Evolutionary conservation across 1,284 basidiomycete species (phyloP).

Genomic region (Malassezia pachydermatis): DNA sequence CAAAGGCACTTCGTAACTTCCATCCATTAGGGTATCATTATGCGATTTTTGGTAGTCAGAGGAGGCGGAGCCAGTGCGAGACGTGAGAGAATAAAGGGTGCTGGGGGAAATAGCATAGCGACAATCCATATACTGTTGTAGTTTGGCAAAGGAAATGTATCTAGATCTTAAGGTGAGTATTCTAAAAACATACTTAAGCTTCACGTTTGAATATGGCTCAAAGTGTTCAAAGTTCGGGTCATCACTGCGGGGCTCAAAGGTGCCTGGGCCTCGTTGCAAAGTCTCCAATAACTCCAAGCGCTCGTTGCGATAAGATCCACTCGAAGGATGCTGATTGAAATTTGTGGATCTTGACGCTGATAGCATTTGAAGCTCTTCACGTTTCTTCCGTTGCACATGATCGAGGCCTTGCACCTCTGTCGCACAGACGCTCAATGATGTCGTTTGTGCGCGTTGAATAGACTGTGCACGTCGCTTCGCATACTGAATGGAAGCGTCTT

Average conservation of each 20-base stretch:
- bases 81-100: conserved; percentile 61
- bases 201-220: conserved; percentile 8
- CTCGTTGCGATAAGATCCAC: conserved; percentile 1
- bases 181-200: not conserved
- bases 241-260: conserved; percentile 5
- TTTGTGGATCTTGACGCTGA: not conserved
- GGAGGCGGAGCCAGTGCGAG: not conserved
- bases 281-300: conserved; percentile 12
- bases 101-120: conserved; percentile 80
- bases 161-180: conserved; percentile 64
- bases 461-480: conserved; percentile 3
- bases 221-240: conserved; percentile 7
- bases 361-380: not conserved
- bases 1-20: conserved; percentile 76
- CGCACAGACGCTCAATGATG: not conserved
- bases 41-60: conserved; percentile 8
- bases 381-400: not conserved
- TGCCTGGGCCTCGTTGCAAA: conserved; percentile 6
- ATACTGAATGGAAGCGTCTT: not conserved
- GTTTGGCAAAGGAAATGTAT: conserved; percentile 60
- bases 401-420: conserved; percentile 4
- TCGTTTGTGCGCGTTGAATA: conserved; percentile 1
- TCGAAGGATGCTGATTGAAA: not conserved
- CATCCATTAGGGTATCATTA: conserved; percentile 13
- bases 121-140: conserved; percentile 71